Base-by-base conservation (phyloP, 192 early-diverging fungal genomes). In the Backusella psychrophila region DNA sequence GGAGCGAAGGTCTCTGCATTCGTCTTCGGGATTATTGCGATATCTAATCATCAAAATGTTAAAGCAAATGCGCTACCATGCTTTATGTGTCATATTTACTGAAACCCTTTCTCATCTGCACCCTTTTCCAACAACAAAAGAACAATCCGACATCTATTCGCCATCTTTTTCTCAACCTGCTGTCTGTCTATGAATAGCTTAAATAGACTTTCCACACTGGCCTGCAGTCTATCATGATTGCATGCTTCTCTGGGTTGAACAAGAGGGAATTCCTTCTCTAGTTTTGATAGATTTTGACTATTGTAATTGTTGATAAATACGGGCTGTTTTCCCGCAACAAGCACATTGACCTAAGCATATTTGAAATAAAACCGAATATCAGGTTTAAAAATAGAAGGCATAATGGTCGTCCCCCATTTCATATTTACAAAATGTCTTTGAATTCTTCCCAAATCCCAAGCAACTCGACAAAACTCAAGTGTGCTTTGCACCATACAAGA, bases 401-500 rank as follows among this genome's bases (percentile, higher is more conserved):
- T 33, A 33, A 33, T 2, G 33, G 33, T 33, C 33, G 33, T 33
- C 3, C 33, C 33, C 33, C 12, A 17, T 17, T 44, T 44, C 1
- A 39, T 65, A 33, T 74, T 72, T 74, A 78, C 77, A 8, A 31
- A 26, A 36, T 73, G 31, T 23, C 38, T 41, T 52, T 56, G 21
- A 38, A 46, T 41, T 36, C 29, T 26, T 21, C 42, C 36, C 17
- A 76, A 21, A 76, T 70, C 75, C 77, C 77, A 78, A 35, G 66
- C 66, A 66, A 74, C 41, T 23, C 77, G 63, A 72, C 77, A 78
- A n/a, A 69, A 74, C 38, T 72, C 46, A 26, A 78, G 52, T 3
- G 72, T 73, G 14, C 72, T 72, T 38, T 74, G 41, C 14, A 78
- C 77, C 35, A 78, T 78, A 38, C 71, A 53, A 3, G 77, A 41